Percentiles rank a stretch among this genome's conserved stretches.
Conservation (phyloP, 306 rosid species). For the Hippophae tibetana region DNA sequence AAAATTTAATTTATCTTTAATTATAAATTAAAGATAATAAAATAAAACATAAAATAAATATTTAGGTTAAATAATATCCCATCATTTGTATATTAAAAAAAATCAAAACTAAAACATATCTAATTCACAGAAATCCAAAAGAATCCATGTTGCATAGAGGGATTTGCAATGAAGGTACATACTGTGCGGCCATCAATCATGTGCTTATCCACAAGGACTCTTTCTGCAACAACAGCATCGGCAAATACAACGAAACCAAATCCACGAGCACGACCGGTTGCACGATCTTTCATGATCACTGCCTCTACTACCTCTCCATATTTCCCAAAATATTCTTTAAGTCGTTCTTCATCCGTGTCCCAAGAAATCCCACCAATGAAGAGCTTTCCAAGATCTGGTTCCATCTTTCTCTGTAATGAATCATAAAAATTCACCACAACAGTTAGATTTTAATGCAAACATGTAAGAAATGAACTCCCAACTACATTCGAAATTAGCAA, state of each 20-base stretch:
- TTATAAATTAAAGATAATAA: too few relatives aligned
- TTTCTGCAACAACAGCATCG: constrained; percentile 78
- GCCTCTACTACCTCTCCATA: constrained; percentile 91
- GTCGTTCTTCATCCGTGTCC: constrained; percentile 95
- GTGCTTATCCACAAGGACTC: constrained; percentile 84
- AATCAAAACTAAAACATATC: constrained; percentile 10
- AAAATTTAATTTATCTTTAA: too few relatives aligned
- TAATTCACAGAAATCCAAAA: constrained; percentile 14
- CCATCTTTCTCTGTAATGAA: constrained; percentile 55
- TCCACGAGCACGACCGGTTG: constrained; percentile 95
- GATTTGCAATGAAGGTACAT: constrained; percentile 31
- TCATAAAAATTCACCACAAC: constrained; percentile 24
- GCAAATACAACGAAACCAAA: constrained; percentile 82
- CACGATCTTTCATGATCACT: constrained; percentile 93
- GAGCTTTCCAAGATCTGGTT: constrained; percentile 94
- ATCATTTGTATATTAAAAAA: too few relatives aligned
- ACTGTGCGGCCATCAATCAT: constrained; percentile 85
- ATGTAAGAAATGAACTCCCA: constrained; percentile 5
- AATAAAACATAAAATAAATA: too few relatives aligned
- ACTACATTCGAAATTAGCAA: constrained; percentile 25
- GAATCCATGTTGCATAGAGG: constrained; percentile 1
- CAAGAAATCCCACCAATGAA: constrained; percentile 98
- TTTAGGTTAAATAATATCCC: too few relatives aligned
- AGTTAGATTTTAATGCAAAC: constrained; percentile 9
- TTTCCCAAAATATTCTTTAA: constrained; percentile 63